Evolutionary conservation across 2,329 filamentous ascomycete species (phyloP).

Genomic region (Davidsoniella virescens): DNA sequence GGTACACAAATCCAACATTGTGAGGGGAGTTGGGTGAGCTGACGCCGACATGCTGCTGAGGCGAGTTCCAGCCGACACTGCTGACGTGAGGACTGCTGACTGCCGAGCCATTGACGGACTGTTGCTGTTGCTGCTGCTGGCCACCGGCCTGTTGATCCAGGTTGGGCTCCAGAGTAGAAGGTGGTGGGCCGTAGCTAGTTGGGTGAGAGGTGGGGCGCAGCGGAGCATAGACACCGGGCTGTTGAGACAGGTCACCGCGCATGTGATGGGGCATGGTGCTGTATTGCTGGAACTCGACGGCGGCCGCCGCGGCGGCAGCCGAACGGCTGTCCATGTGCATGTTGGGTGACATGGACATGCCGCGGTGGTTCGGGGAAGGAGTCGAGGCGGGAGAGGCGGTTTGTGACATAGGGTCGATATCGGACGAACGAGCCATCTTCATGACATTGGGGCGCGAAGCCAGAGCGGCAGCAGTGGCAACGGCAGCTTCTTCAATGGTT

Average conservation of each 20-base stretch:
- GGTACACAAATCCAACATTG: constrained; percentile 53
- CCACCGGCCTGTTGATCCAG: constrained; percentile 42
- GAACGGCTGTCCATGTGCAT: constrained; percentile 21
- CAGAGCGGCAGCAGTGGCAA: constrained; percentile 71
- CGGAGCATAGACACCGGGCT: constrained; percentile 45
- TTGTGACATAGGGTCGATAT: constrained; percentile 54
- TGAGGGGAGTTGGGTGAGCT: not conserved
- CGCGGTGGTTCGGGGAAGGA: constrained; percentile 66
- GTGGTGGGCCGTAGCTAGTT: constrained; percentile 62
- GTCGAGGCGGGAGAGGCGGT: constrained; percentile 62
- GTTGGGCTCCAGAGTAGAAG: constrained; percentile 63
- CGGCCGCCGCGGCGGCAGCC: not conserved
- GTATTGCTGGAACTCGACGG: constrained; percentile 46
- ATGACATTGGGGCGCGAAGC: constrained; percentile 34
- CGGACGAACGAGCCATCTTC: constrained; percentile 37
- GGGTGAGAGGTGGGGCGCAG: constrained; percentile 75
- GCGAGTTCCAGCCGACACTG: constrained; percentile 71
- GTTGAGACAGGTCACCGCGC: constrained; percentile 55
- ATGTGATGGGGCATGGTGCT: constrained; percentile 72
- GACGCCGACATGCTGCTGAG: constrained; percentile 28
- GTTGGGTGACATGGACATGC: constrained; percentile 63
- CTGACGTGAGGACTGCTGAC: constrained; percentile 74
- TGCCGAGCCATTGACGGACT: constrained; percentile 50
- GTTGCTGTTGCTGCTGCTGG: constrained; percentile 38
- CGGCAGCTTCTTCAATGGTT: constrained; percentile 84